phyloP scores from a whole-genome alignment of 352 stramenopile genomes.

The Aphanomyces cochlioides region DNA sequence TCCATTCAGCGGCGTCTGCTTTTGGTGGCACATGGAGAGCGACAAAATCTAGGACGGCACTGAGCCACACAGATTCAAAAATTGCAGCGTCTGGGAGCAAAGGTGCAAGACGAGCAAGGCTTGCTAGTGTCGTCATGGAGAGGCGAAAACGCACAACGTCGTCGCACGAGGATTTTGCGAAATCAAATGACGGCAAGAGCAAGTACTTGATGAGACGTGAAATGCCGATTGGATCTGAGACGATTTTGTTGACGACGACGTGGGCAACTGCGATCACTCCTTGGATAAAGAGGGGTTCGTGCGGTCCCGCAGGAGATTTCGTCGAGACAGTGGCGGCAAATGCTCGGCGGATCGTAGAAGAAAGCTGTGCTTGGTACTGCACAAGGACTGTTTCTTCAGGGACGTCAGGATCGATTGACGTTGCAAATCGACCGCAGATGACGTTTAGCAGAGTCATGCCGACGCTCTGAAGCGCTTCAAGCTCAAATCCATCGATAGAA shows the following conservation, averaged over 20 bases:
- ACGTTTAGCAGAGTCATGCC: conserved; percentile 66
- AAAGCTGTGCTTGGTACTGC: conserved; percentile 80
- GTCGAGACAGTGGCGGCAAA: conserved; percentile 39
- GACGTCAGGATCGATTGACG: conserved; percentile 66
- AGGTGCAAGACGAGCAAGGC: conserved; percentile 1
- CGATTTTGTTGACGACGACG: conserved; percentile 19
- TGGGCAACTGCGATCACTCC: conserved; percentile 27
- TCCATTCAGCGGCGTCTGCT: neutral
- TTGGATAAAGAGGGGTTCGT: conserved; percentile 65
- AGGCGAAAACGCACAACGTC: conserved; percentile 14
- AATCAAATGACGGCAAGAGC: neutral
- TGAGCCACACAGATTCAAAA: neutral
- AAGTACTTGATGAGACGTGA: conserved; percentile 12
- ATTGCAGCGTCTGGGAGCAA: neutral
- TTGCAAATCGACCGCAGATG: conserved; percentile 55
- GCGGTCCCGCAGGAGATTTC: conserved; percentile 41
- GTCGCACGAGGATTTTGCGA: conserved; percentile 5
- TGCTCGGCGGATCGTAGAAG: conserved; percentile 70
- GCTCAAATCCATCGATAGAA: conserved; percentile 62
- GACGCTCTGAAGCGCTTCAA: conserved; percentile 72
- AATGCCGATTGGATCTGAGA: conserved; percentile 18
- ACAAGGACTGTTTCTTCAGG: conserved; percentile 59
- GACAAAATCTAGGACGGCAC: conserved; percentile 14
- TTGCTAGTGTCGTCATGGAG: conserved; percentile 9
- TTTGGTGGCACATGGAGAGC: neutral